Evolutionary conservation across 1,284 basidiomycete species (phyloP).

Genomic region (Ustilago vetiveriae): DNA sequence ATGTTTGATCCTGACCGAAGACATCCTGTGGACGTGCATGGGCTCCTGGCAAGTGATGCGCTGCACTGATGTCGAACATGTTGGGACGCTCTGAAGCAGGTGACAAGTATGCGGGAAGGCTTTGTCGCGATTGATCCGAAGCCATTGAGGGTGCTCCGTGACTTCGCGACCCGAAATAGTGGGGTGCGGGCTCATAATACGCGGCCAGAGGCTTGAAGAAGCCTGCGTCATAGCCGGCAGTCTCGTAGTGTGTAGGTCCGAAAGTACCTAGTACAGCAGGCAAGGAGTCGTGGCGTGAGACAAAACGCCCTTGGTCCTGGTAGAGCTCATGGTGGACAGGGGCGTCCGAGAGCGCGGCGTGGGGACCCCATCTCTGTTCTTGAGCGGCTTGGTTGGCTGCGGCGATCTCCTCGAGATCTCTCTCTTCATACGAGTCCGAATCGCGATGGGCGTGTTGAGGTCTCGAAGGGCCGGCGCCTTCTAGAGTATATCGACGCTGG

Average conservation of each 20-base stretch:
- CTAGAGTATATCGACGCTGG: constrained; percentile 15
- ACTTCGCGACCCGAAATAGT: constrained; percentile 8
- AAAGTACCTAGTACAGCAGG: constrained; percentile 18
- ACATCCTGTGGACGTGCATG: constrained; percentile 12
- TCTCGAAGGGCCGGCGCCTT: constrained; percentile 7
- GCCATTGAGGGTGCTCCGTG: constrained; percentile 25
- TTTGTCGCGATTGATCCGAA: constrained; percentile 33
- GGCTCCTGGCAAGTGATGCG: constrained; percentile 42
- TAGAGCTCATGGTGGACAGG: constrained; percentile 26
- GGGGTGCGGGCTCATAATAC: constrained; percentile 20
- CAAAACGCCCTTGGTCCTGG: constrained; percentile 4
- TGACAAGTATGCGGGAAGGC: constrained; percentile 30
- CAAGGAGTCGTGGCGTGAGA: constrained; percentile 14
- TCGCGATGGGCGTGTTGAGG: constrained; percentile 15
- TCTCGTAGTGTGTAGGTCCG: constrained; percentile 20
- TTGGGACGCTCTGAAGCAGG: constrained; percentile 39
- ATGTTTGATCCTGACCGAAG: constrained; percentile 1
- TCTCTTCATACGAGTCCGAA: constrained; percentile 51
- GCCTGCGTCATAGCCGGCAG: constrained; percentile 28
- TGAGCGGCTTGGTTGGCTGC: constrained; percentile 44
- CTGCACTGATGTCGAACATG: constrained; percentile 48
- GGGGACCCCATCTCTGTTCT: constrained; percentile 37
- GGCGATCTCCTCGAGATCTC: constrained; percentile 42
- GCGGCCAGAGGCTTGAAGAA: constrained; percentile 23
- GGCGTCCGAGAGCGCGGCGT: constrained; percentile 36